Conservation (phyloP, 352 stramenopile species). For the Globisporangium okanoganense region DNA sequence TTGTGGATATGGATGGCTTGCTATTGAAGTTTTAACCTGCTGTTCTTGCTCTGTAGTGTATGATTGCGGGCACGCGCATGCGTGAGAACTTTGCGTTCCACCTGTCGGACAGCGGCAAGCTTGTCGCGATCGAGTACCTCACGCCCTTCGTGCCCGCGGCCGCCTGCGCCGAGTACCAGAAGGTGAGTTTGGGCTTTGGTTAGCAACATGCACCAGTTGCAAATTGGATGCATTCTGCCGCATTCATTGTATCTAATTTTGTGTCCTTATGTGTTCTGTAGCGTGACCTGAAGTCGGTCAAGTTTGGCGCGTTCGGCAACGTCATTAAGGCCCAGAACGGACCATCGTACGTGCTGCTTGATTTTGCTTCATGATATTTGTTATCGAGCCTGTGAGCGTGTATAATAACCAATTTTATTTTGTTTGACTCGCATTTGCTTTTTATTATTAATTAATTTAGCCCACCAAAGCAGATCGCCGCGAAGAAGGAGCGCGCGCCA, state of each 20-base stretch:
- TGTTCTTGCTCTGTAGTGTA: conserved; percentile 31
- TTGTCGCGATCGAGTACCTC: conserved; percentile 81
- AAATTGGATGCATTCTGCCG: background rate
- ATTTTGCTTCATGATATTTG: background rate
- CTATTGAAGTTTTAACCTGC: background rate
- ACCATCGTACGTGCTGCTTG: conserved; percentile 41
- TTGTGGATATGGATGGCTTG: background rate
- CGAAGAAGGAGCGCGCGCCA: conserved; percentile 58
- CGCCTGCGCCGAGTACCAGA: conserved; percentile 47
- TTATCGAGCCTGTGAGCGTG: background rate
- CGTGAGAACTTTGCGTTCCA: conserved; percentile 84
- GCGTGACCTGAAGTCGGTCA: conserved; percentile 54
- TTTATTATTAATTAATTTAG: conserved; percentile 23
- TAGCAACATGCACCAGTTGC: background rate
- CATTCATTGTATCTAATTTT: background rate
- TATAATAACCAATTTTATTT: background rate
- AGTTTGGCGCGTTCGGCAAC: conserved; percentile 49
- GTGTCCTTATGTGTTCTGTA: conserved; percentile 9
- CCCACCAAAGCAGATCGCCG: conserved; percentile 55
- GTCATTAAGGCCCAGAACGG: conserved; percentile 59
- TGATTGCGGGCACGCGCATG: conserved; percentile 65
- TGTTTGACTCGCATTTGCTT: background rate
- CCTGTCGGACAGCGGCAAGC: conserved; percentile 66
- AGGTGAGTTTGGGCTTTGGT: conserved; percentile 19
- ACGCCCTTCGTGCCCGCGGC: conserved; percentile 44